Conservation (phyloP, 2,329 filamentous ascomycete genomes). For the Neonectria hederae region DNA sequence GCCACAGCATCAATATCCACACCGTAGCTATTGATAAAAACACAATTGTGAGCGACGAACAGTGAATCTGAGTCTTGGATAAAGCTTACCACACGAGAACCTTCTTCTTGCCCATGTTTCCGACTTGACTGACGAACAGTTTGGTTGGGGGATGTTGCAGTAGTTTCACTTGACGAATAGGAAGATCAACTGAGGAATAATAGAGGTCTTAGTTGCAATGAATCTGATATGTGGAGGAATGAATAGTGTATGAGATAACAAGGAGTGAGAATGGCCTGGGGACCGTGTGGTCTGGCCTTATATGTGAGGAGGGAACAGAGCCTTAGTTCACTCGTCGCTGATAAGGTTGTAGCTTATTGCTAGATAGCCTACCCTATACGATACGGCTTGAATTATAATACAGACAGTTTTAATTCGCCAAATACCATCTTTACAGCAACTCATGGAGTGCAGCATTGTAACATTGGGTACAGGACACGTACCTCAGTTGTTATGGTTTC, state of each 20-base stretch:
- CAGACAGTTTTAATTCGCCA: too few relatives aligned
- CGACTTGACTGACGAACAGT: not conserved
- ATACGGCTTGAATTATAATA: not conserved
- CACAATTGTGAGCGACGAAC: not conserved
- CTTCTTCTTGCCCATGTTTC: conserved; percentile 49
- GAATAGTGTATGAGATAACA: not conserved
- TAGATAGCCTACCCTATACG: not conserved
- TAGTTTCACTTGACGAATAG: not conserved
- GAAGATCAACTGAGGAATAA: too few relatives aligned
- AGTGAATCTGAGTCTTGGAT: not conserved
- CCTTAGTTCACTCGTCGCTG: not conserved
- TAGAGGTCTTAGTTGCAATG: not conserved
- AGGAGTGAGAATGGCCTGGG: not conserved
- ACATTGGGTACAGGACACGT: too few relatives aligned
- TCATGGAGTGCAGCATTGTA: too few relatives aligned
- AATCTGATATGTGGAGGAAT: not conserved
- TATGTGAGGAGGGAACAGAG: not conserved
- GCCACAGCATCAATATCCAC: conserved; percentile 81
- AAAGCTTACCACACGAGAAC: conserved; percentile 43
- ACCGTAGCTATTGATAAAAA: conserved; percentile 60
- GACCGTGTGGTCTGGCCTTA: not conserved
- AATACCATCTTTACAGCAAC: too few relatives aligned
- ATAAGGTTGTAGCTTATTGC: not conserved
- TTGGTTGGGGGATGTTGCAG: not conserved
- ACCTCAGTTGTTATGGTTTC: not conserved